Conservation (phyloP, 495 filamentous ascomycete genomes). For the Lindgomyces ingoldianus region DNA sequence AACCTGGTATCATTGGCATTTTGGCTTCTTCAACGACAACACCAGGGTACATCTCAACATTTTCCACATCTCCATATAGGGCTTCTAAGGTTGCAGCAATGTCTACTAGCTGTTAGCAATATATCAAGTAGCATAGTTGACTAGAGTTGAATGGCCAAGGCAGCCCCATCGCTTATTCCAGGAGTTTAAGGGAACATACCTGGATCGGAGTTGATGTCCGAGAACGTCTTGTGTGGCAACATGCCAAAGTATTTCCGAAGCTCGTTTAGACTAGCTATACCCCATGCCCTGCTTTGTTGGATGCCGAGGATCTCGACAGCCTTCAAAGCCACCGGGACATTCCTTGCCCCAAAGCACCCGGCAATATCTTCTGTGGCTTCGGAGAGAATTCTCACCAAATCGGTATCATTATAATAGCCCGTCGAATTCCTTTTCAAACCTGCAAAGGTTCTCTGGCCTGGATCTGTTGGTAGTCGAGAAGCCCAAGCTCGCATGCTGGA, state of each 20-base stretch:
- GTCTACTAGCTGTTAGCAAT: not conserved
- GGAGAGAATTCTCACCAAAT: slow-evolving; percentile 60
- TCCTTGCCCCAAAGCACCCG: slow-evolving; percentile 55
- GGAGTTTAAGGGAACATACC: slow-evolving; percentile 24
- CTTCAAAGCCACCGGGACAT: slow-evolving; percentile 60
- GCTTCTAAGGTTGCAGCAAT: not conserved
- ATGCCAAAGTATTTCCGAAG: slow-evolving; percentile 63
- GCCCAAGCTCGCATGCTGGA: not conserved
- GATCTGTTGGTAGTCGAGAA: not conserved
- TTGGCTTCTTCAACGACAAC: slow-evolving; percentile 59
- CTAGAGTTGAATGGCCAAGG: no score
- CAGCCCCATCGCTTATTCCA: no score
- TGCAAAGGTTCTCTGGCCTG: not conserved
- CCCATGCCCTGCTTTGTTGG: slow-evolving; percentile 61
- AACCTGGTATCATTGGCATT: slow-evolving; percentile 68
- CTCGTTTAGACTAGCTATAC: slow-evolving; percentile 63
- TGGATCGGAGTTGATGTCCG: slow-evolving; percentile 64
- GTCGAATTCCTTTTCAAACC: slow-evolving; percentile 53
- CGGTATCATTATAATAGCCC: slow-evolving; percentile 66
- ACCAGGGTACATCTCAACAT: slow-evolving; percentile 19
- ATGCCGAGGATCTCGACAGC: slow-evolving; percentile 64
- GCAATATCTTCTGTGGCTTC: slow-evolving; percentile 66
- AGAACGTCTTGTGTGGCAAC: slow-evolving; percentile 60
- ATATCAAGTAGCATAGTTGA: no score
- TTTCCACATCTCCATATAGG: not conserved